Evolutionary conservation across 2,329 filamentous ascomycete genomes (phyloP).

Genomic region (Pestalotiopsis sp.): DNA sequence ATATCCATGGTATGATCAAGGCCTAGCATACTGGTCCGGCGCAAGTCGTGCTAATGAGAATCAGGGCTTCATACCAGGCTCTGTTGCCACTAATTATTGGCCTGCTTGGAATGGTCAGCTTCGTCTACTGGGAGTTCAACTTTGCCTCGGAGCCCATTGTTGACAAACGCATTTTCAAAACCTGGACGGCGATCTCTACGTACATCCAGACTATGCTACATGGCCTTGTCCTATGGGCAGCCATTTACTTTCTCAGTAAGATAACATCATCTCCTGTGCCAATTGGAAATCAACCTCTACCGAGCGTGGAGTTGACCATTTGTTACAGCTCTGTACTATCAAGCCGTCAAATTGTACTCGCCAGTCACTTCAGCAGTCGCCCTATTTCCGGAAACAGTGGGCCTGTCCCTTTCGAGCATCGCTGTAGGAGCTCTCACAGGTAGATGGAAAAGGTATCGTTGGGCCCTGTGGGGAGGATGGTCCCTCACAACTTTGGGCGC

Average conservation of each 20-base stretch:
- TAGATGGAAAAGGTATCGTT: slow-evolving; percentile 18
- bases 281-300: not conserved
- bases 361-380: slow-evolving; percentile 60
- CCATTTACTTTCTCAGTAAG: slow-evolving; percentile 34
- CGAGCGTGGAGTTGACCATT: not conserved
- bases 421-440: slow-evolving; percentile 55
- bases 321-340: slow-evolving; percentile 46
- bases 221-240: slow-evolving; percentile 19
- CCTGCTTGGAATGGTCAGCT: slow-evolving; percentile 50
- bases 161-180: slow-evolving; percentile 19
- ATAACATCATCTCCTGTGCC: not conserved
- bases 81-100: slow-evolving; percentile 65
- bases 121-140: slow-evolving; percentile 57
- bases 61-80: slow-evolving; percentile 54
- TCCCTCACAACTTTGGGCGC: slow-evolving; percentile 57
- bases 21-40: not conserved
- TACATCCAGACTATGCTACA: slow-evolving; percentile 22
- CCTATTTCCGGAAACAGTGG: slow-evolving; percentile 62
- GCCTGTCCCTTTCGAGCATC: slow-evolving; percentile 63
- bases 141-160: slow-evolving; percentile 49
- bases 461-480: slow-evolving; percentile 23
- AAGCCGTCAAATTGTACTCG: slow-evolving; percentile 54
- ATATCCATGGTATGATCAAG: slow-evolving; percentile 55
- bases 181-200: slow-evolving; percentile 18
- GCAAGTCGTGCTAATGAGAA: not conserved